Evolutionary conservation across 73 alveolate genomes (phyloP).

Genomic region (Uronychia binucleata): DNA sequence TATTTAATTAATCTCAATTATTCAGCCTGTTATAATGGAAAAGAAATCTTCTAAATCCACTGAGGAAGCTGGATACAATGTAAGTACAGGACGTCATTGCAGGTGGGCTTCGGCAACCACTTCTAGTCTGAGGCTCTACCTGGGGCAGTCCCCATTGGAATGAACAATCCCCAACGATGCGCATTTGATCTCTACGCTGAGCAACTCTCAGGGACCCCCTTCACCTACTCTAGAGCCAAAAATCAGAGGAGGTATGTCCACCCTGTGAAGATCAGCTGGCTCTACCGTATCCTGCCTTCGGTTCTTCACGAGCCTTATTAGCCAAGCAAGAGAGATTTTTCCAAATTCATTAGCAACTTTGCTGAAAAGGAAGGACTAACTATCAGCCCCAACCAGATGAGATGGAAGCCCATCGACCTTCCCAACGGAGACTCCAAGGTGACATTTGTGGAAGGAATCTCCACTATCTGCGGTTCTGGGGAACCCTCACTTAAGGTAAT

Average conservation of each 20-base stretch:
- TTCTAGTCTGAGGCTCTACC: conserved; percentile 77
- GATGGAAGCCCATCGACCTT: conserved; percentile 66
- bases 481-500: conserved; percentile 68
- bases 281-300: conserved; percentile 80
- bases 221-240: conserved; percentile 75
- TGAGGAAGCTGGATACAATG: not conserved
- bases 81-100: not conserved
- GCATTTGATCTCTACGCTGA: conserved; percentile 85
- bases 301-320: conserved; percentile 74
- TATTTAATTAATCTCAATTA: too few relatives aligned
- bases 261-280: conserved; percentile 55
- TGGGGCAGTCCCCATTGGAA: conserved; percentile 85
- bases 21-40: too few relatives aligned
- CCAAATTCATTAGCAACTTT: conserved; percentile 52
- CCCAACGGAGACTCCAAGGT: conserved; percentile 57
- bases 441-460: conserved; percentile 77
- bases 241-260: conserved; percentile 53
- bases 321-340: conserved; percentile 10
- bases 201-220: conserved; percentile 91
- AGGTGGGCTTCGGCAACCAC: conserved; percentile 79
- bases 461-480: conserved; percentile 84
- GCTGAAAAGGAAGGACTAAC: conserved; percentile 55
- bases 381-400: conserved; percentile 70
- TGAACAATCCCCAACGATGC: conserved; percentile 82
- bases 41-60: not conserved